These are phyloP conservation scores for Globisporangium parvum DNA, from an alignment of 352 stramenopile species.

Conservation along the genomic window DNA sequence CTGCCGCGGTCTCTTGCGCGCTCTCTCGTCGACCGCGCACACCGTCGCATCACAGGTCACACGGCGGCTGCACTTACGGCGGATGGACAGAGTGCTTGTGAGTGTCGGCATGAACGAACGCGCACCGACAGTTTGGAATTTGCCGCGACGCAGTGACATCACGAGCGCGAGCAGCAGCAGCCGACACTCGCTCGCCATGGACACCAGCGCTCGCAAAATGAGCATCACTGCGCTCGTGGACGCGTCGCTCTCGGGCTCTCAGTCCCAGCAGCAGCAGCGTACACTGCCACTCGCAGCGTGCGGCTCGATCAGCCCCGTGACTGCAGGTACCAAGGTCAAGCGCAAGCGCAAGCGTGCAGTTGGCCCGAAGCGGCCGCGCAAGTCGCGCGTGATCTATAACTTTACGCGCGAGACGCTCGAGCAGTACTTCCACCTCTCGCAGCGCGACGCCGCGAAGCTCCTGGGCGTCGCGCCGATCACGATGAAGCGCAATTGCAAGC, in stretches of 20 bases:
- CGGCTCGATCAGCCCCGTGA: constrained; percentile 5
- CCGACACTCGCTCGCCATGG: background rate
- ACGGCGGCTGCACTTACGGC: no score
- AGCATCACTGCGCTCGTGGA: background rate
- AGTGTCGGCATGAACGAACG: background rate
- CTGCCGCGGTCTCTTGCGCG: no score
- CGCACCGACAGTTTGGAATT: background rate
- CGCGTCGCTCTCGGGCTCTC: background rate
- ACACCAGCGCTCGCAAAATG: constrained; percentile 2
- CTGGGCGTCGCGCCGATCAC: constrained; percentile 51
- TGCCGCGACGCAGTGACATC: background rate
- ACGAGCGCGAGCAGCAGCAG: background rate
- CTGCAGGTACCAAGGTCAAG: background rate
- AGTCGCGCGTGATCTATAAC: constrained; percentile 37
- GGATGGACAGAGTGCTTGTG: no score
- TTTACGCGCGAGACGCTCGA: constrained; percentile 44
- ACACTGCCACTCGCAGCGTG: no score
- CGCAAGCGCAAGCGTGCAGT: constrained; percentile 1
- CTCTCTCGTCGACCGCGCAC: no score
- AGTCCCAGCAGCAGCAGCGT: background rate
- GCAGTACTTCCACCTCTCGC: constrained; percentile 48
- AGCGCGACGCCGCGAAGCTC: constrained; percentile 41
- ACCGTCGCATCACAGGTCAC: no score
- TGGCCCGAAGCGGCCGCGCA: constrained; percentile 13
- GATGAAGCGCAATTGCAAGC: constrained; percentile 55